Evolutionary conservation across 352 stramenopile genomes (phyloP), one percentile per base, ranked within the genome.

Genomic region (Globisporangium echinulatum): DNA sequence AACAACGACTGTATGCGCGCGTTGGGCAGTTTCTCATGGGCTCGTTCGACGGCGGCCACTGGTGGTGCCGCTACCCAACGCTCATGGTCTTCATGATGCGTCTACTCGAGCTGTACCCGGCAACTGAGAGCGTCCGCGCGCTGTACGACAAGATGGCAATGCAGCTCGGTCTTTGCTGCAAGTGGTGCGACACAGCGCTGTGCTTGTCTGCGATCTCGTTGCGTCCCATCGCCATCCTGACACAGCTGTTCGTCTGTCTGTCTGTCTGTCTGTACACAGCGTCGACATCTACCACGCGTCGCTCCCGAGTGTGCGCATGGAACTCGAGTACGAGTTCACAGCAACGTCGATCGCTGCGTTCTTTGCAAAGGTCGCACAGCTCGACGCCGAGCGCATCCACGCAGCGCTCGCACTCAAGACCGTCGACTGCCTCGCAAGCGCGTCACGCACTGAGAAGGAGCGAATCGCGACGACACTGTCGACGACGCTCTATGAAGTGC

Each of bases 11-110:
- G 13, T 94, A 91, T 59, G 84, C 69, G 59, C 76, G 76, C 54
- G 80, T 94, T 36, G 85, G 85, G 37, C 75, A 88, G 62, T 94
- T 92, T 60, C 74, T 94, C 57, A 79, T 91, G 70, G 70, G 70
- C 19, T 74, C 67, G 43, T 70, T 87, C 56, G 67, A 85, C 59
- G 69, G 70, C 47, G 69, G 70, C 47, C 85, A 94, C 65, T 94
- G 85, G 85, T 94, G 85, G 85, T 94, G 85, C 59, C 39, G 56
- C 44, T 88, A 85, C 54, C 81, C 85, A 39, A 71, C 77, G 58
- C 85, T 94, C 61, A 94, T 94, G 85, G 67, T 80, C 54, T 94
- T 92, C 62, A 94, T 94, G 81, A 85, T 91, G 82, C 82, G 84
- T n/a, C 59, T 94, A 10, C 60, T 94, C 59, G 85, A 94, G 67